These are phyloP conservation scores for Cryphonectria radicalis DNA, from an alignment of 2,329 filamentous ascomycete genomes.

Conservation along the genomic window DNA sequence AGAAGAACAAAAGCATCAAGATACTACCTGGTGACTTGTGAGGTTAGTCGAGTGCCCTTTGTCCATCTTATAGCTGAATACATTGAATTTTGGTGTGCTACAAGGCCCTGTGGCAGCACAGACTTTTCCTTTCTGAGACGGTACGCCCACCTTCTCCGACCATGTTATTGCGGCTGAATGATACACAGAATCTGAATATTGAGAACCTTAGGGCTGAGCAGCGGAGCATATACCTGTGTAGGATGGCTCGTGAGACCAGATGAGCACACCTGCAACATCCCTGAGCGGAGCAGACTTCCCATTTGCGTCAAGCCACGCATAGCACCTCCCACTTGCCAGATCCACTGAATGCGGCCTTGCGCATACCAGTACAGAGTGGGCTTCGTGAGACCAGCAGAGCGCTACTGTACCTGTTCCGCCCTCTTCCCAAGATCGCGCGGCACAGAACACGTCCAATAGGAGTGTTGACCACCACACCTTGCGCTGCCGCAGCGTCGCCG, in stretches of 20 bases:
- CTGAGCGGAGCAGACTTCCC: neutral
- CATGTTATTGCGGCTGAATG: neutral
- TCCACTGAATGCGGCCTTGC: neutral
- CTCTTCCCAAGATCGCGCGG: neutral
- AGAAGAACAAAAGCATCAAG: too few relatives aligned
- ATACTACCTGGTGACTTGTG: neutral
- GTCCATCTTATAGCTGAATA: too few relatives aligned
- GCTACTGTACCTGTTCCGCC: neutral
- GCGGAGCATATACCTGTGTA: neutral
- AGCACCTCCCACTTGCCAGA: neutral
- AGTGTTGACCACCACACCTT: neutral
- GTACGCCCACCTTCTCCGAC: neutral
- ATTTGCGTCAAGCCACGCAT: neutral
- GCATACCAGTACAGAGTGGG: neutral
- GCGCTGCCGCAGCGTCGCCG: neutral
- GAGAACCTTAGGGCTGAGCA: neutral
- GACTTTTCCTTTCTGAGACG: neutral
- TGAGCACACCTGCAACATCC: neutral
- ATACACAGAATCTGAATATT: neutral
- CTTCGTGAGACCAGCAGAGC: neutral
- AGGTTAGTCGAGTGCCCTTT: neutral
- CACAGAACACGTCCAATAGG: neutral
- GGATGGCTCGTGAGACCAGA: neutral
- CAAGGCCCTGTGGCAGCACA: neutral
- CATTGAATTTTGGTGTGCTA: neutral